A percentile compares a stretch with the other conserved stretches of the same genome.
phyloP scores from a whole-genome alignment of 2,329 filamentous ascomycete species.

The Botryotinia globosa region DNA sequence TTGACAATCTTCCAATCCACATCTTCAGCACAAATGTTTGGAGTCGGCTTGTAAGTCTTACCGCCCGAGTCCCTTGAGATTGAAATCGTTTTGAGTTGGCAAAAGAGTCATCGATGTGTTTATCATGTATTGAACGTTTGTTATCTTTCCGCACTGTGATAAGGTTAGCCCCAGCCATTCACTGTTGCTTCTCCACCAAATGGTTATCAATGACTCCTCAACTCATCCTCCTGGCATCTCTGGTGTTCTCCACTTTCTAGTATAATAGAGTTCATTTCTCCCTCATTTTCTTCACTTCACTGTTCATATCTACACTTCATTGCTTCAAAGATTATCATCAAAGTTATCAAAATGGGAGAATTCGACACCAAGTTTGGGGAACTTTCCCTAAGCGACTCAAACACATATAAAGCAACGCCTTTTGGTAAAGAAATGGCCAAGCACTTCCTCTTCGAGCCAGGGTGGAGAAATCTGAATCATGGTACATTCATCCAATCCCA shows the following conservation, averaged over 20 bases:
- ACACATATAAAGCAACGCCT: constrained; percentile 30
- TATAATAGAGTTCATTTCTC: constrained; percentile 2
- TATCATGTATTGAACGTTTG: neutral
- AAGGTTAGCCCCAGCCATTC: neutral
- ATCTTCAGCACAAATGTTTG: neutral
- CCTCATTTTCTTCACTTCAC: neutral
- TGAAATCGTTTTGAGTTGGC: neutral
- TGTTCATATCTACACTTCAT: neutral
- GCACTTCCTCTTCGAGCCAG: constrained; percentile 38
- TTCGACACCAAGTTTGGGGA: constrained; percentile 25
- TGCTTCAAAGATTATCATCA: neutral
- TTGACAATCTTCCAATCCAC: neutral
- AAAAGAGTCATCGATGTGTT: neutral
- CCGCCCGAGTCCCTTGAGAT: neutral
- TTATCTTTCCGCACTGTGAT: neutral
- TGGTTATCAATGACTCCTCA: constrained; percentile 5
- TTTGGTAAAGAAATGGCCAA: constrained; percentile 40
- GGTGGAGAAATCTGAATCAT: constrained; percentile 40
- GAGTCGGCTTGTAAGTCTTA: neutral
- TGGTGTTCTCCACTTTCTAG: constrained; percentile 3
- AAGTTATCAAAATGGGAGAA: constrained; percentile 13
- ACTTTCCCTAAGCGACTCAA: constrained; percentile 24
- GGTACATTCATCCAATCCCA: constrained; percentile 30
- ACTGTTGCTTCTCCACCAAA: neutral
- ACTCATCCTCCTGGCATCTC: neutral